Base-by-base conservation (phyloP, 805 yeast species). In the Kodamaea laetipori region DNA sequence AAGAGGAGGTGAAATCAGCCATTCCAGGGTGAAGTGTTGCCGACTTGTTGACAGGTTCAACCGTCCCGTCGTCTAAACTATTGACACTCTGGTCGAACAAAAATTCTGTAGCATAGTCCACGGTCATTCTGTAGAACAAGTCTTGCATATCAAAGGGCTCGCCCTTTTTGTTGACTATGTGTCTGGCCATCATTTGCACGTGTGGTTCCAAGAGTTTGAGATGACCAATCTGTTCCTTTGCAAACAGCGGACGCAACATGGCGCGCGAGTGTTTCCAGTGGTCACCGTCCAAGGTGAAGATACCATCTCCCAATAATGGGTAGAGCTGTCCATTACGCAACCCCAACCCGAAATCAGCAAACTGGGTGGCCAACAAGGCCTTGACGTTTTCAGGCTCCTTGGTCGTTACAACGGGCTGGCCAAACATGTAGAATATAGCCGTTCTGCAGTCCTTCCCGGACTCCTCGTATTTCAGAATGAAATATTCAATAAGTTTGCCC, bases 231-330 rank as follows among this genome's bases (percentile, higher is more conserved):
- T 51, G 52, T 26, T 54, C 58, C 12, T 51, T 46, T 21, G 59
- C 48, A 35, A 54, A 55, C 32, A 48, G 54, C 4, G 59, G 59
- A 16, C 59, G 37, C 41, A 55, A 49, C 31, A 55, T 46, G 11
- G 56, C 56, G 12, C 59, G 19, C 12, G 55, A 50, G 25, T 52
- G 56, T 39, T 55, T 54, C 59, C 59, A 55, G 10, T 53, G 53
- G 1, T 27, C 46, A 13, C 52, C 48, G 26, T 55, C 58, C 25
- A 52, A 47, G n/a, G 58, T 54, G 44, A 55, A 55, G n/a, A 55
- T 48, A 1, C 59, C 58, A 28, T 51, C 54, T 1, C 57, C 59
- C 33, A 55, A 37, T 2, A 53, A 37, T 19, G 54, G 52, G 16
- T 37, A 37, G 37, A 52, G 45, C 25, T 47, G 52, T 9, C 46